Base-by-base conservation (phyloP, 2,329 filamentous ascomycete genomes). In the Endothia cerciana region DNA sequence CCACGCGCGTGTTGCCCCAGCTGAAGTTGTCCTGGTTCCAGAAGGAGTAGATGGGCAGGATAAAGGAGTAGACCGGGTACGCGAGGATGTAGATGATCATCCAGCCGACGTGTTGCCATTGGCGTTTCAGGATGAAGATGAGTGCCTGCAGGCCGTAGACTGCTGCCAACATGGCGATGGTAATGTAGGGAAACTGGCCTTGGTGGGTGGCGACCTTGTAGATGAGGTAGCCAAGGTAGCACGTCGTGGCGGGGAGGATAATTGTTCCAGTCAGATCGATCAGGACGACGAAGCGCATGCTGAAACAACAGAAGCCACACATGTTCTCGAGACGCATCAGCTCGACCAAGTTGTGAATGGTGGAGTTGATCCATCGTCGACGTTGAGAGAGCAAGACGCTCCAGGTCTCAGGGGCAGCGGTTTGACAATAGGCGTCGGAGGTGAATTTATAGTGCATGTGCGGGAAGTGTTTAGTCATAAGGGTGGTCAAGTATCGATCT, bases 11-110 rank as follows among this genome's bases (percentile, higher is more conserved):
- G 81, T 95, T 98, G 85, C 95, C 95, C 95, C 95, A 99, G 1
- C 90, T 90, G 84, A 99, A 99, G 80, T 99, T 94, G 79, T 99
- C 95, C 78, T 97, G 94, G 80, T 97, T 97, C 95, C 95, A 99
- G 89, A 99, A 99, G 0, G 94, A 97, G 82, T 98, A 99, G 69
- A 99, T 81, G 0, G 95, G 95, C 15, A 99, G 86, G 69, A 96
- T 76, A 73, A 99, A 92, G 4, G 91, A 95, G 82, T 94, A 97
- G 72, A 99, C 91, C 0, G 95, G 95, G 82, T 91, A 97, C 2
- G 95, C 95, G n/a, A 96, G 72, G 69, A 99, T 85, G 80, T 99
- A 99, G 75, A 99, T 98, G 71, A 99, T 90, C 94, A 99, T 98
- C 95, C 95, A 99, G 71, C 95, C 95, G 68, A 99, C 87, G 75